Evolutionary conservation across 163 green algal genomes (phyloP).

Genomic region (Scenedesmus sp.): DNA sequence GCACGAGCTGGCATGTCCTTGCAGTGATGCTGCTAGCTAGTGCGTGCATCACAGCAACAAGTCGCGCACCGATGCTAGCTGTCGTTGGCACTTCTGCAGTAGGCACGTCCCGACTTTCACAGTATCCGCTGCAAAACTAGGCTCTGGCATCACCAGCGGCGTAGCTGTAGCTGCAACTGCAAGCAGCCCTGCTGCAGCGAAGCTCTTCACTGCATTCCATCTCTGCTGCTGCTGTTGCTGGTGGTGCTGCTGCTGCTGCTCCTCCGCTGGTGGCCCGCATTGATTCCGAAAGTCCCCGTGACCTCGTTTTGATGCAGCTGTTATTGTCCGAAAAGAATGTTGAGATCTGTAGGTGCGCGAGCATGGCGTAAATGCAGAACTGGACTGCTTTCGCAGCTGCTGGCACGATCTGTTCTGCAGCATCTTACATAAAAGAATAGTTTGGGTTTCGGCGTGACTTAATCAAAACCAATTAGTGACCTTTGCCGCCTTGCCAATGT

Average conservation of each 20-base stretch:
- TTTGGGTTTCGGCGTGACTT: neutral
- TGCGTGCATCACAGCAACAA: neutral
- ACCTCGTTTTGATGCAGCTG: neutral
- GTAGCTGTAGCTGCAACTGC: conserved; percentile 1
- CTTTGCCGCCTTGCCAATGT: neutral
- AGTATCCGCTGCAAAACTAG: conserved; percentile 61
- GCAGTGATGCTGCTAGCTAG: neutral
- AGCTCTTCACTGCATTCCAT: neutral
- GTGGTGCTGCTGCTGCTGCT: conserved; percentile 20
- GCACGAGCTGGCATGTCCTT: neutral
- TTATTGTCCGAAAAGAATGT: neutral
- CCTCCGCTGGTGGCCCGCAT: neutral
- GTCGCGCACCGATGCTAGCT: conserved; percentile 63
- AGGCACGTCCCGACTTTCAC: conserved; percentile 76
- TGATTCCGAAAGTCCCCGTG: neutral
- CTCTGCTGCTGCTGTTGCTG: neutral
- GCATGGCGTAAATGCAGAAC: neutral
- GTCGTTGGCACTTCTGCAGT: conserved; percentile 73
- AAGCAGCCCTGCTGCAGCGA: neutral
- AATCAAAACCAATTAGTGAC: neutral
- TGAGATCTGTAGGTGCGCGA: neutral
- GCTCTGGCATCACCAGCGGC: conserved; percentile 22
- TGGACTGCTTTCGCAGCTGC: neutral
- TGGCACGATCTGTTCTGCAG: neutral
- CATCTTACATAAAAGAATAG: neutral